Evolutionary conservation across 2,329 filamentous ascomycete species (phyloP), one percentile per base, ranked within the genome.

Genomic region (Phialophora macrospora): DNA sequence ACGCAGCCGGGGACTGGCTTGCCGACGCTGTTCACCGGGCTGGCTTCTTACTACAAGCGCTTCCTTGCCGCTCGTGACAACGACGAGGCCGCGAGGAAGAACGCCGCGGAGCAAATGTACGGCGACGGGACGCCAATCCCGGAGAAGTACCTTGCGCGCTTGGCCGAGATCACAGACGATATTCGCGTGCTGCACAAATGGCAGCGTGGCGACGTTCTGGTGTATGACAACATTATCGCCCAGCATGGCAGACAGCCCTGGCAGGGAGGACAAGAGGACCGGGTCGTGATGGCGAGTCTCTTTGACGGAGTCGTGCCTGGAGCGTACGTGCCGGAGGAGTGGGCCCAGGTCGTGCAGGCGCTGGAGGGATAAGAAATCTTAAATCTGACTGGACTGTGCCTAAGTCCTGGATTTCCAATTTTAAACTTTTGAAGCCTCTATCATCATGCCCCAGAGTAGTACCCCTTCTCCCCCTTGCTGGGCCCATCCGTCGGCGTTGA

Each of bases 171-270:
- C 44, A 83, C 81, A 12, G 80, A 83, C 64, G 80, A 83, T 65
- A 82, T 83, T 59, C 77, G 80, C 3, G 81, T 84, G 20, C 69
- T 83, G 60, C 81, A 83, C 70, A 77, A 76, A 56, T 83, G 81
- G 81, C 72, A 82, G 70, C 72, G 73, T 12, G 80, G 81, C 0
- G 81, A 83, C 73, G 79, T 83, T 3, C 72, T 83, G 11, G 80
- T 83, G 0, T 83, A 77, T 71, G 81, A 83, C 69, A 83, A 83
- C 70, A 71, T 80, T 17, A 78, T 83, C 71, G 77, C 80, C 1
- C 82, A 83, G 73, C 81, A 84, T 74, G 81, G 81, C 2, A 74
- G 81, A 59, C 74, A 83, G 71, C 81, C 81, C 0, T 83, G 81
- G 82, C 72, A 78, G 60, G 81, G 81, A 4, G 76, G 80, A 60